These are phyloP conservation scores for Crithidia brevicula DNA, from an alignment of 208 protist genomes.

Conservation along the genomic window DNA sequence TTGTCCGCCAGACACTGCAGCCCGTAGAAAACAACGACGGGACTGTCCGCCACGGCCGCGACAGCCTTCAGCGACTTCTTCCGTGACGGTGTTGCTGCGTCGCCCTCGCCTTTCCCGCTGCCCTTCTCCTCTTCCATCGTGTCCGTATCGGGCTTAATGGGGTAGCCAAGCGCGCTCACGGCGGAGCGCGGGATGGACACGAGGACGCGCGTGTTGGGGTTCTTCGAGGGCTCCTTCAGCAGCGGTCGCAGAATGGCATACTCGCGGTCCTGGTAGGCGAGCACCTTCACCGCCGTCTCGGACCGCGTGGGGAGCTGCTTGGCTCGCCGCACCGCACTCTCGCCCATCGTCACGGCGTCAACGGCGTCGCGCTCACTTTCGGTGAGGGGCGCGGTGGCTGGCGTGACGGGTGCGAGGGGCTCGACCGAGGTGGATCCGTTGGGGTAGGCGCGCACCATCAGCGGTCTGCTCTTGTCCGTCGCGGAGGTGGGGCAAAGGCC, in stretches of 20 bases:
- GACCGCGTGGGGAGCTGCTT: constrained; percentile 45
- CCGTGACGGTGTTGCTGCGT: not conserved
- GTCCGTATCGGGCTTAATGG: constrained; percentile 32
- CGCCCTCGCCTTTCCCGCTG: not conserved
- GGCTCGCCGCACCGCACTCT: constrained; percentile 36
- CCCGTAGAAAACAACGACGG: constrained; percentile 72
- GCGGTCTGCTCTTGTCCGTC: not conserved
- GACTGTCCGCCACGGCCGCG: not conserved
- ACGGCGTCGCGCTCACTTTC: constrained; percentile 15
- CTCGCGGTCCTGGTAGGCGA: constrained; percentile 78
- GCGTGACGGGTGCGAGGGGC: not conserved
- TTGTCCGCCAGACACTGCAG: constrained; percentile 83
- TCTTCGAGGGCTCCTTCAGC: constrained; percentile 75
- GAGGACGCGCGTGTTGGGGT: constrained; percentile 64
- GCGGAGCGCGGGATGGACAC: constrained; percentile 45
- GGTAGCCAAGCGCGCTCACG: constrained; percentile 28
- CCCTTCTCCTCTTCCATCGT: not conserved
- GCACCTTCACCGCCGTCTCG: constrained; percentile 76
- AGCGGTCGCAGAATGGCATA: constrained; percentile 79
- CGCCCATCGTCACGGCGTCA: constrained; percentile 18
- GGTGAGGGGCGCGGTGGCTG: not conserved
- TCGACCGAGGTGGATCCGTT: not conserved
- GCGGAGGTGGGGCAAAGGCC: not conserved
- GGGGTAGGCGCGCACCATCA: constrained; percentile 26
- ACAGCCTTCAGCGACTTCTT: constrained; percentile 15